Evolutionary conservation across 2,329 filamentous ascomycete species (phyloP).

Genomic region (Trichophyton equinum): DNA sequence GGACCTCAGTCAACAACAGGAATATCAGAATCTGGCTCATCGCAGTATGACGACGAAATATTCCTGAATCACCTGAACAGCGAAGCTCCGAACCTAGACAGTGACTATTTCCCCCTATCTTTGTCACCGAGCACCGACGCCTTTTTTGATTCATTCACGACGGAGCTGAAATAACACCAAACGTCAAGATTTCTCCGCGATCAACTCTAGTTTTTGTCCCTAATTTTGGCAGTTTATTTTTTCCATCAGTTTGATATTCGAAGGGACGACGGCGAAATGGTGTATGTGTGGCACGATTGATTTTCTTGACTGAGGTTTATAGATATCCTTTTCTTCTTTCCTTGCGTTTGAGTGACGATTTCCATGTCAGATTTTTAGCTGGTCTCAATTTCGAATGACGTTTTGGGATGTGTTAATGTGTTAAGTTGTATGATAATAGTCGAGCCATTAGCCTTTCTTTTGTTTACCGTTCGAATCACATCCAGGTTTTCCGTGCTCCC

Average conservation of each 20-base stretch:
- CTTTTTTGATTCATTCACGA: slow-evolving; percentile 11
- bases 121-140: slow-evolving; percentile 11
- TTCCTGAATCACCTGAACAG: slow-evolving; percentile 21
- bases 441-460: not conserved
- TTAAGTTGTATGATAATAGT: not conserved
- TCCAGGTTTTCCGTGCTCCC: not conserved
- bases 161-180: not conserved
- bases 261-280: slow-evolving; percentile 3
- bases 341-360: not conserved
- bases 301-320: not conserved
- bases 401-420: slow-evolving; percentile 1
- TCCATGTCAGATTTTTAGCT: slow-evolving; percentile 2
- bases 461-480: not conserved
- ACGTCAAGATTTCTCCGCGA: not conserved
- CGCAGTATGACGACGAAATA: slow-evolving; percentile 26
- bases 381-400: slow-evolving; percentile 2
- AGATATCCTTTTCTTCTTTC: slow-evolving; percentile 2
- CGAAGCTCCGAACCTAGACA: slow-evolving; percentile 6
- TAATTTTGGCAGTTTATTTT: not conserved
- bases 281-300: not conserved
- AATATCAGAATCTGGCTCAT: slow-evolving; percentile 25
- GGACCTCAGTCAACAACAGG: slow-evolving; percentile 21
- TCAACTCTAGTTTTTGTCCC: not conserved
- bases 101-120: slow-evolving; percentile 7
- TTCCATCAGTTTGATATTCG: not conserved